phyloP scores from a whole-genome alignment of 495 filamentous ascomycete species.

The Tuber microsphaerosporum region DNA sequence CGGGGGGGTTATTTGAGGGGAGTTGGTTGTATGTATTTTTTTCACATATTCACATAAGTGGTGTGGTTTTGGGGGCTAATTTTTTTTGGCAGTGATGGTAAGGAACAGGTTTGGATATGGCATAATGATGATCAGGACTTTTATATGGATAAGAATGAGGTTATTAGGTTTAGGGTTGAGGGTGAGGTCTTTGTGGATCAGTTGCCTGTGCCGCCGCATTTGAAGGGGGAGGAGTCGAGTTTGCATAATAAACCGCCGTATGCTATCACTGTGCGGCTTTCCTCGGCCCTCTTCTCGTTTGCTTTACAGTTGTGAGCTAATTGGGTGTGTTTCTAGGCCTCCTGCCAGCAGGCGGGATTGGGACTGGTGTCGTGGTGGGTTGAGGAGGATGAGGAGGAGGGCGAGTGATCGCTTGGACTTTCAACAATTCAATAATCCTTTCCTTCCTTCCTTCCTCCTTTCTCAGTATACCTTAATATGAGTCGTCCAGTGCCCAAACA shows the following conservation, averaged over 20 bases:
- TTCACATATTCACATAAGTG: too few species aligned
- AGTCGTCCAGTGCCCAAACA: background rate
- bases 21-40: slow-evolving; percentile 64
- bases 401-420: slow-evolving; percentile 11
- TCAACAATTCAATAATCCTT: background rate
- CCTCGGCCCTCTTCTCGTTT: background rate
- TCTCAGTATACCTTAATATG: background rate
- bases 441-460: background rate
- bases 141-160: slow-evolving; percentile 81
- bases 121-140: slow-evolving; percentile 60
- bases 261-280: slow-evolving; percentile 31
- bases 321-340: slow-evolving; percentile 21
- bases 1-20: slow-evolving; percentile 60
- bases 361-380: slow-evolving; percentile 40
- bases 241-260: slow-evolving; percentile 41
- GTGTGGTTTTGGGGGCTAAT: too few species aligned
- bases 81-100: slow-evolving; percentile 50
- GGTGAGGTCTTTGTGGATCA: slow-evolving; percentile 84
- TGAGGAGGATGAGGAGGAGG: slow-evolving; percentile 30
- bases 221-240: slow-evolving; percentile 35
- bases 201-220: slow-evolving; percentile 51
- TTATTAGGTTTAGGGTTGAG: slow-evolving; percentile 75
- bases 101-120: slow-evolving; percentile 77
- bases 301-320: background rate
- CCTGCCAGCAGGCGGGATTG: slow-evolving; percentile 40